Evolutionary conservation across 257 asterid species (phyloP), one percentile per base, ranked within the genome.

Genomic region (Primulina huaijiensis): DNA sequence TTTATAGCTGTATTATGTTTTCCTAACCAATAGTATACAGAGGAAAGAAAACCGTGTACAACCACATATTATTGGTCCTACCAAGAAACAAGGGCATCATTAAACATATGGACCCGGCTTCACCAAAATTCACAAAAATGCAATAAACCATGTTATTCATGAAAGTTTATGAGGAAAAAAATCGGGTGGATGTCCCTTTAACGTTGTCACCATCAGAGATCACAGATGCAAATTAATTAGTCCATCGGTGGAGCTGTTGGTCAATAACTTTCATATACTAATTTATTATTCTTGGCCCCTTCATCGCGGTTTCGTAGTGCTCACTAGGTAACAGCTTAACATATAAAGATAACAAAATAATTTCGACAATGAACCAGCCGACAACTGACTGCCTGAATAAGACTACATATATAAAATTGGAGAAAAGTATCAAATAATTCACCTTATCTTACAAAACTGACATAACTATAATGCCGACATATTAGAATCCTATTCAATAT

Each of bases 61-160:
- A 80, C 83, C 86, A 86, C 82, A 87, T 62, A 75, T 25, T 74
- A 78, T 16, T 78, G 88, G 90, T 64, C 90, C 90, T 71, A 78
- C 82, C 25, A 16, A 70, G 72, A 68, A 68, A 78, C 74, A 72
- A 73, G 73, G 73, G 76, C 35, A 38, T 76, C 81, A 78, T 64
- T 72, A 70, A 78, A 69, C 81, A 20, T 29, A 64, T 73, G 76
- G 87, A 72, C 96, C 94, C 86, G 68, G n/a, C 77, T 67, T 50
- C 80, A 81, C 72, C 75, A 77, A 83, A 72, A 65, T 64, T 70
- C 33, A 50, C 33, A 50, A 63, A 73, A 83, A 65, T 58, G 23
- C 73, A 76, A 62, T 74, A 73, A 72, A 69, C 71, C 65, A 33
- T 17, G 76, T 62, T 75, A 66, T 61, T 60, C 74, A 67, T 59